phyloP scores from a whole-genome alignment of 129 eudicot species.

The Smallanthus sonchifolius region DNA sequence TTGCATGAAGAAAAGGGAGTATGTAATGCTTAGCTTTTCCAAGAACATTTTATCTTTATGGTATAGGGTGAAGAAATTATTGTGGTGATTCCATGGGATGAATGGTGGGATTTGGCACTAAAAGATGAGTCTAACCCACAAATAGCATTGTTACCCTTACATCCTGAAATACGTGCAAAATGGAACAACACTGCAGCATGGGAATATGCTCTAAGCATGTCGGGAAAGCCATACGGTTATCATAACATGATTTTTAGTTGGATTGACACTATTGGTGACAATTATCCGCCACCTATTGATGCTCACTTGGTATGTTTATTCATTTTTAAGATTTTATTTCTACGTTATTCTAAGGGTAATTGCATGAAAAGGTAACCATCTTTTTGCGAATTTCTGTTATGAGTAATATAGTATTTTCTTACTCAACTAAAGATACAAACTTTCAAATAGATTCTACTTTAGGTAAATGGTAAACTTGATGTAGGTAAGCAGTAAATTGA shows the following conservation, averaged over 20 bases:
- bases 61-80: conserved; percentile 96
- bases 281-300: conserved; percentile 98
- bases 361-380: too few relatives aligned
- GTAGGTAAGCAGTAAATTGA: too few relatives aligned
- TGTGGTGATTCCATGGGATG: conserved; percentile 90
- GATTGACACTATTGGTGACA: conserved; percentile 95
- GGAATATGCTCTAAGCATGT: conserved; percentile 91
- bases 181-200: conserved; percentile 91
- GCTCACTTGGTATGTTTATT: conserved; percentile 84
- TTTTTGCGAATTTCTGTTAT: too few relatives aligned
- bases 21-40: too few relatives aligned
- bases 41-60: too few relatives aligned
- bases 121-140: conserved; percentile 95
- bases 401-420: too few relatives aligned
- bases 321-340: background rate
- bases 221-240: conserved; percentile 96
- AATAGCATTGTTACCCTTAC: conserved; percentile 84
- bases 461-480: too few relatives aligned
- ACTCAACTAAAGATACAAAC: too few relatives aligned
- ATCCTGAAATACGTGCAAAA: conserved; percentile 79
- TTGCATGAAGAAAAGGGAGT: too few relatives aligned
- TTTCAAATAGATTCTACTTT: too few relatives aligned
- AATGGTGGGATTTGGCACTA: conserved; percentile 96
- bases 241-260: conserved; percentile 99
- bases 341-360: background rate